Evolutionary conservation across 140 eudicot genomes (phyloP).

Genomic region (Stevia rebaudiana): DNA sequence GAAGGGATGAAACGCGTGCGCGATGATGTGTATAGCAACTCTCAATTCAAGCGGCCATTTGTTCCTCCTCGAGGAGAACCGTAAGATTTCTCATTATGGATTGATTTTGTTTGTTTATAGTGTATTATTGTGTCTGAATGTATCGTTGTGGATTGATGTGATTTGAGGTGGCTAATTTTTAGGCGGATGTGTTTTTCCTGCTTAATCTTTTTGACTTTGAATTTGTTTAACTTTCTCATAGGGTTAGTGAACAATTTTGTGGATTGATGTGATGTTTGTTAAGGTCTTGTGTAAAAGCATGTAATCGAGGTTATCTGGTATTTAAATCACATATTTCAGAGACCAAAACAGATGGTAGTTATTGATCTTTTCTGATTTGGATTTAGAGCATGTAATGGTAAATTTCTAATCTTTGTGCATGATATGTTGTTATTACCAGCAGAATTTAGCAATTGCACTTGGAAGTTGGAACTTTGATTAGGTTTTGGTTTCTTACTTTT

Average conservation of each 20-base stretch:
- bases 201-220: constrained; percentile 20
- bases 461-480: not conserved
- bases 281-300: not conserved
- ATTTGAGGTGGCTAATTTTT: constrained; percentile 13
- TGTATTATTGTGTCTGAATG: constrained; percentile 7
- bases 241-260: constrained; percentile 10
- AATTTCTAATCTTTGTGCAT: constrained; percentile 4
- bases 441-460: not conserved
- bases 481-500: not conserved
- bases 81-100: constrained; percentile 38
- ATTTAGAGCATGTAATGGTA: not conserved
- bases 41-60: constrained; percentile 87
- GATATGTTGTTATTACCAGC: not conserved
- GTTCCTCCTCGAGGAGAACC: constrained; percentile 76
- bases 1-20: constrained; percentile 89
- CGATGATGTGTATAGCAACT: constrained; percentile 60
- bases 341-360: constrained; percentile 1
- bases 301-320: constrained; percentile 12
- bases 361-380: constrained; percentile 18
- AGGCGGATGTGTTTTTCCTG: constrained; percentile 6
- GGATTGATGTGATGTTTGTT: constrained; percentile 16
- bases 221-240: not conserved
- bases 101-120: not conserved
- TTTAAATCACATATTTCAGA: not conserved
- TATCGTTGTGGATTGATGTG: not conserved